Base-by-base conservation (phyloP, 148 eudicot species). In the Spergularia marina region DNA sequence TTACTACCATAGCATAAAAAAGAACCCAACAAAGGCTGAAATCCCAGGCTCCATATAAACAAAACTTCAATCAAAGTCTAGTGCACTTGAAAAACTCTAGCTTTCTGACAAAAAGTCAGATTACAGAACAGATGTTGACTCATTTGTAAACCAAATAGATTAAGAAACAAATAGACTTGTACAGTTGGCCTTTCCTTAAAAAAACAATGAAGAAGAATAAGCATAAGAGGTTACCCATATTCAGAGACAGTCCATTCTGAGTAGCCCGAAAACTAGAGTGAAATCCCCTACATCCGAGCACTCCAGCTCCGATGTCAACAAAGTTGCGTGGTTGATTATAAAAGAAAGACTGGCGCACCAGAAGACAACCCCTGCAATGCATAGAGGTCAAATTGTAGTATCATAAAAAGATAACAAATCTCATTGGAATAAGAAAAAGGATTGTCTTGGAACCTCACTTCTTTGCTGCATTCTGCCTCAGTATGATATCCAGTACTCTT, bases 271-370 rank as follows among this genome's bases (percentile, higher is more conserved):
- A 89, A 66, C 90, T 89, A 17, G 90, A 87, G 59, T 89, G 89
- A 12, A 89, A 84, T 36, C 92, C 92, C 11, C 84, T 63, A 57
- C 88, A 86, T 0, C 85, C 87, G 34, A 74, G 67, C 17, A 89
- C 87, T 12, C 92, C 90, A 34, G 87, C 89, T 6, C 90, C 92
- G 17, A 89, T 58, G 53, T 69, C 79, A 34, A 70, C 65, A 47
- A 85, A 84, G 61, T 81, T 83, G n/a, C 74, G 70, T 16, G 87
- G 88, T 2, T 89, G 81, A 36, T 89, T 79, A 18, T 82, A 82
- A 61, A 88, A 88, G 79, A 86, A 88, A 6, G 88, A 88, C 54
- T 88, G 91, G 1, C 86, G 72, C 9, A 88, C 91, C n/a, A 88
- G 71, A 39, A 88, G 84, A 71, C 91, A 86, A 10, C 89, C 89